Percentiles rank a stretch among this genome's conserved stretches.
These are phyloP conservation scores for Aspergillus tanneri DNA, from an alignment of 2,329 filamentous ascomycete genomes.

Conservation along the genomic window DNA sequence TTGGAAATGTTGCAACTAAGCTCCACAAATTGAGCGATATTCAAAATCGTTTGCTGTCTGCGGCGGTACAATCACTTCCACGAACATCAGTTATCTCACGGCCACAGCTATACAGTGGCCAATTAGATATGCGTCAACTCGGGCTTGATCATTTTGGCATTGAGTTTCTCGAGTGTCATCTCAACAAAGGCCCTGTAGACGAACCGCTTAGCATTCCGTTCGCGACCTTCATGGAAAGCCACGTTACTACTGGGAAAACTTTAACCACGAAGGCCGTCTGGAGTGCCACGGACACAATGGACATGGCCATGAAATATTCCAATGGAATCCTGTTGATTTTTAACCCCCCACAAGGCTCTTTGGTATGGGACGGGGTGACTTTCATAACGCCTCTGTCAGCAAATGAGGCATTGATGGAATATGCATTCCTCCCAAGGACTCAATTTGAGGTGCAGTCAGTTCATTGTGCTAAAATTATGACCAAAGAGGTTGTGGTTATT, in stretches of 20 bases:
- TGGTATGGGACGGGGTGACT: background rate
- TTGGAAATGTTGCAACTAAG: background rate
- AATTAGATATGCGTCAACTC: background rate
- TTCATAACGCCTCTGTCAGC: constrained; percentile 4
- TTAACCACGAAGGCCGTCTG: background rate
- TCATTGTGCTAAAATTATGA: too few species aligned
- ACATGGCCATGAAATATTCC: background rate
- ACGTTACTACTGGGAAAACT: background rate
- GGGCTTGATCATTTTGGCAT: background rate
- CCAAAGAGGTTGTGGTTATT: too few species aligned
- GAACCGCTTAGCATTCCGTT: background rate
- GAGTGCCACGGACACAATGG: background rate
- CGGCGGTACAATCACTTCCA: too few species aligned
- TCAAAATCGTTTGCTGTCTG: too few species aligned
- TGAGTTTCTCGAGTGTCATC: background rate
- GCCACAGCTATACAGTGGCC: background rate
- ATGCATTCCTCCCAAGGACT: background rate
- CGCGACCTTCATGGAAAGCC: background rate
- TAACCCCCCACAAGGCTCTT: background rate
- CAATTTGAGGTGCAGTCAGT: background rate
- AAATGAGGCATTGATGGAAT: constrained; percentile 1
- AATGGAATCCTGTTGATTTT: background rate
- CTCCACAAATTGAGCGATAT: background rate
- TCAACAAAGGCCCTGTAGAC: background rate
- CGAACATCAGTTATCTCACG: background rate